These are phyloP conservation scores for Talaromyces liani DNA, from an alignment of 495 filamentous ascomycete species.

Conservation along the genomic window DNA sequence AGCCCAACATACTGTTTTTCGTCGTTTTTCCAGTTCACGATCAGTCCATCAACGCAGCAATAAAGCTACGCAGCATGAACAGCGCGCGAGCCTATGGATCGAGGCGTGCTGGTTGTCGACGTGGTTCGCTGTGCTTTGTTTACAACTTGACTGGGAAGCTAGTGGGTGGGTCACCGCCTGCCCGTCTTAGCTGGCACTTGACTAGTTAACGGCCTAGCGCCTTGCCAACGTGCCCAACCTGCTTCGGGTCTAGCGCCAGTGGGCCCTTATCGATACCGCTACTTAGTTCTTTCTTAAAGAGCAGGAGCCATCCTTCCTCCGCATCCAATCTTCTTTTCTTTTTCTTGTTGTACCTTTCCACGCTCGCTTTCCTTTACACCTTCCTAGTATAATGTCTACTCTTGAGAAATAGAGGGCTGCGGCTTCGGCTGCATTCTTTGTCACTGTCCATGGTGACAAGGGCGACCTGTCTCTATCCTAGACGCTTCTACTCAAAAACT, in stretches of 20 bases:
- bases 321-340: constrained; percentile 7
- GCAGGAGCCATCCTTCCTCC: not conserved
- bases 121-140: constrained; percentile 28
- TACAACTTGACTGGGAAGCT: constrained; percentile 9
- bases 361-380: not conserved
- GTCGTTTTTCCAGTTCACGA: not conserved
- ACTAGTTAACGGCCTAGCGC: not conserved
- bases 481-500: constrained; percentile 9
- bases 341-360: not conserved
- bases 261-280: constrained; percentile 11
- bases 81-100: not conserved
- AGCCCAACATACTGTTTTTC: constrained; percentile 20
- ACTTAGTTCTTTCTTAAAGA: not conserved
- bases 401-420: constrained; percentile 30
- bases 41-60: not conserved
- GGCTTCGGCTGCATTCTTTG: constrained; percentile 35
- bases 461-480: constrained; percentile 12
- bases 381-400: constrained; percentile 15
- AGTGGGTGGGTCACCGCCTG: constrained; percentile 5
- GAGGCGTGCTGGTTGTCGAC: constrained; percentile 16
- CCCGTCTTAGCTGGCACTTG: not conserved
- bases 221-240: not conserved
- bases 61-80: not conserved
- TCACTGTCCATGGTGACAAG: constrained; percentile 23
- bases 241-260: not conserved